Percentiles rank a stretch among this genome's conserved stretches.
phyloP scores from a whole-genome alignment of 1,139 yeast species.

The Magnusiomyces clavatus region DNA sequence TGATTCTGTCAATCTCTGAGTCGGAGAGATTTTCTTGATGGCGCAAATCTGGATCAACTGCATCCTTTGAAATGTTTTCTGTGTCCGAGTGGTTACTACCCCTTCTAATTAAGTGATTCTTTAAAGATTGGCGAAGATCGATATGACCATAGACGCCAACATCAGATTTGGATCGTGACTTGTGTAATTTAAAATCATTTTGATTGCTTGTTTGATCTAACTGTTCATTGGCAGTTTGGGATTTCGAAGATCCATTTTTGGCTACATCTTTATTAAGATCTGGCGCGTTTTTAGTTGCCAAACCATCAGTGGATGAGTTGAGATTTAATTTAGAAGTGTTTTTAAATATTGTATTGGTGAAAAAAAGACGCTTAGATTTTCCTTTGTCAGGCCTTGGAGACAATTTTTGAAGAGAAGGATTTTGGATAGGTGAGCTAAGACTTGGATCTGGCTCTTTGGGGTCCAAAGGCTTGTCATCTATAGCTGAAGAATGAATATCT shows the following conservation, averaged over 20 bases:
- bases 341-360: background rate
- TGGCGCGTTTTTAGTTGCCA: background rate
- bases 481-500: background rate
- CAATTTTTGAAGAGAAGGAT: background rate
- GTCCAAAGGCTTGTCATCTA: background rate
- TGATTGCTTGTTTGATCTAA: no score
- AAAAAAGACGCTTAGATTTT: constrained; percentile 3
- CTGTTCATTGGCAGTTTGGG: no score
- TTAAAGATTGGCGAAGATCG: background rate
- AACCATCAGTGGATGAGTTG: no score
- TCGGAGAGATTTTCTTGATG: no score
- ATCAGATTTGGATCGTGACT: constrained; percentile 5
- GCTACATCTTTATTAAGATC: background rate
- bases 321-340: no score
- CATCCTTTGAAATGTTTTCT: no score
- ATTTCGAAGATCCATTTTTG: no score
- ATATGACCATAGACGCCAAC: constrained; percentile 2
- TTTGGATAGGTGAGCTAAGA: background rate
- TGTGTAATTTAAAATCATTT: background rate
- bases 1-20: no score
- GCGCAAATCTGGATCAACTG: no score
- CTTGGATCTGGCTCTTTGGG: background rate
- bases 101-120: no score
- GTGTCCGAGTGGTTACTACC: no score
- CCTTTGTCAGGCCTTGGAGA: background rate